phyloP scores from a whole-genome alignment of 495 filamentous ascomycete species.

The Lasiosphaeria hispida region DNA sequence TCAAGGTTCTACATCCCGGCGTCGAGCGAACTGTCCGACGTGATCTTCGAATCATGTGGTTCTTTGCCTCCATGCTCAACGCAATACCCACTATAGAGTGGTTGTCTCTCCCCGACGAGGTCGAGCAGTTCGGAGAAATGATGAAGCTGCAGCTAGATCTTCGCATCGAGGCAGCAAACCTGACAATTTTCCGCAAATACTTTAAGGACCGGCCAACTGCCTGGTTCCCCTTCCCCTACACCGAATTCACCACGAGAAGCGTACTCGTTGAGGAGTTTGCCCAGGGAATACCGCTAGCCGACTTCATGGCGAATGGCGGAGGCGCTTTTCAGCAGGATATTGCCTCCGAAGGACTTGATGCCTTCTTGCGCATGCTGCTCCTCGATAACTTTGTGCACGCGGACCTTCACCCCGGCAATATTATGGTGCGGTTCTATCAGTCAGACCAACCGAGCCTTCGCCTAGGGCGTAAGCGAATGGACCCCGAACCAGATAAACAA shows the following conservation, averaged over 20 bases:
- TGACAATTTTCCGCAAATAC: slow-evolving; percentile 83
- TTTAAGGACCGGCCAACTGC: slow-evolving; percentile 88
- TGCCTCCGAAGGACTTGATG: slow-evolving; percentile 91
- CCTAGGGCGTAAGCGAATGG: slow-evolving; percentile 37
- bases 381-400: slow-evolving; percentile 98
- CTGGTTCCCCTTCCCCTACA: slow-evolving; percentile 93
- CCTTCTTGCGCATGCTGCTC: slow-evolving; percentile 96
- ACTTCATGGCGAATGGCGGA: slow-evolving; percentile 86
- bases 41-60: slow-evolving; percentile 88
- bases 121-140: slow-evolving; percentile 93
- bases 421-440: slow-evolving; percentile 99
- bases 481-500: slow-evolving; percentile 46
- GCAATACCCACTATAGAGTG: slow-evolving; percentile 93
- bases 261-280: slow-evolving; percentile 97
- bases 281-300: slow-evolving; percentile 84
- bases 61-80: slow-evolving; percentile 86
- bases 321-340: slow-evolving; percentile 93
- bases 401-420: slow-evolving; percentile 97
- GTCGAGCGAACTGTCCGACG: slow-evolving; percentile 86
- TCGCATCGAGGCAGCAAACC: slow-evolving; percentile 89
- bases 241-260: slow-evolving; percentile 84
- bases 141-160: slow-evolving; percentile 96
- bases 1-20: slow-evolving; percentile 93
- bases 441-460: slow-evolving; percentile 62
- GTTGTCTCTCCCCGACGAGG: slow-evolving; percentile 95